Conservation (phyloP, 2,329 filamentous ascomycete genomes). For the Dendrostoma leiphaemia region DNA sequence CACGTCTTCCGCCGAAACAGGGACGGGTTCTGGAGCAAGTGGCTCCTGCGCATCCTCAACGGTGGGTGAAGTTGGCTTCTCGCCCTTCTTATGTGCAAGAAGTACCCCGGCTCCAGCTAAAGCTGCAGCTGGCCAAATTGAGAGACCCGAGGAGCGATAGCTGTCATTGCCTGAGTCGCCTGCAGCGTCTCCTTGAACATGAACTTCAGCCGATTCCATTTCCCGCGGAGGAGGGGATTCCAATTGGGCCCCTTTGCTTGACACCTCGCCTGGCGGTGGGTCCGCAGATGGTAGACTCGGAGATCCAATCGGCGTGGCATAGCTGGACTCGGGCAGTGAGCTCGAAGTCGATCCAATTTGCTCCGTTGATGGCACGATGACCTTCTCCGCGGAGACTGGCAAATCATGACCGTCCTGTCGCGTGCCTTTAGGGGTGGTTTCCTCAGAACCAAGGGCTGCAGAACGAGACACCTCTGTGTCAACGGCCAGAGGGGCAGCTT, state of each 20-base stretch:
- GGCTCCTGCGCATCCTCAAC: background rate
- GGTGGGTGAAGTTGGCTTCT: background rate
- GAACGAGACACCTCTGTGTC: slow-evolving; percentile 36
- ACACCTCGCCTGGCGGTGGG: background rate
- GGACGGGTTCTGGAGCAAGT: background rate
- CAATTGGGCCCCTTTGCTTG: background rate
- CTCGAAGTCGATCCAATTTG: background rate
- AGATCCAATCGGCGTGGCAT: slow-evolving; percentile 14
- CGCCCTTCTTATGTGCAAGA: slow-evolving; percentile 21
- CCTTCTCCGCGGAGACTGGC: background rate
- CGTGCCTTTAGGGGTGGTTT: slow-evolving; percentile 58
- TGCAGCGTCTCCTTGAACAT: background rate
- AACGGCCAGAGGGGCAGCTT: slow-evolving; percentile 32
- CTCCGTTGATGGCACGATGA: background rate
- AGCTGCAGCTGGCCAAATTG: slow-evolving; percentile 20
- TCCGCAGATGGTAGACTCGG: background rate
- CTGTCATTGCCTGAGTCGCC: slow-evolving; percentile 11
- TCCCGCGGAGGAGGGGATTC: background rate
- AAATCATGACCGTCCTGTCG: background rate
- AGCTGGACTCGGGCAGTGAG: slow-evolving; percentile 15
- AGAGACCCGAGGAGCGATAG: slow-evolving; percentile 21
- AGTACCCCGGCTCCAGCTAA: slow-evolving; percentile 23
- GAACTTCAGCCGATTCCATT: background rate
- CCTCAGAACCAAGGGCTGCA: slow-evolving; percentile 59
- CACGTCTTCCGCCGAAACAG: background rate